Conservation (phyloP, 2,329 filamentous ascomycete species). For the Penicillium sclerotiorum region DNA sequence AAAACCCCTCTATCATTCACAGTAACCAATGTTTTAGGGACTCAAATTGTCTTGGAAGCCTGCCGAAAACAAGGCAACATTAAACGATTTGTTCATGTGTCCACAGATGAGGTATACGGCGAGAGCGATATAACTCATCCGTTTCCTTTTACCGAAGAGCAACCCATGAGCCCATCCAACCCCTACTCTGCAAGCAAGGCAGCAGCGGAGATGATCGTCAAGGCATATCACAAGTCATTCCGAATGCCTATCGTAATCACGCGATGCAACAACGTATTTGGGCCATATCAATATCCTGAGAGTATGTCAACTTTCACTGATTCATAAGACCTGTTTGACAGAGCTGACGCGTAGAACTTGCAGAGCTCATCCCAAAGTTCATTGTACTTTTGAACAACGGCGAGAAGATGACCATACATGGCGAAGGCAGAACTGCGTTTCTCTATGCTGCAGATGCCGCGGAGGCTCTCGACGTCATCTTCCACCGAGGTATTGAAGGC, state of each 20-base stretch:
- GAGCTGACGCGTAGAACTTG: conserved; percentile 52
- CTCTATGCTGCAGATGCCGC: conserved; percentile 78
- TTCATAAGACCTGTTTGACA: too few species aligned
- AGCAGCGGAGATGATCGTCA: conserved; percentile 82
- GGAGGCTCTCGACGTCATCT: conserved; percentile 80
- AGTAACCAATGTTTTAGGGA: conserved; percentile 79
- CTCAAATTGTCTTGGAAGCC: conserved; percentile 78
- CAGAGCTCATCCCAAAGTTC: conserved; percentile 50
- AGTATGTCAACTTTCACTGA: conserved; percentile 57
- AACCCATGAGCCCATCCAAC: conserved; percentile 76
- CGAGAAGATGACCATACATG: conserved; percentile 62
- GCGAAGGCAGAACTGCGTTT: conserved; percentile 74
- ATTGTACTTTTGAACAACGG: conserved; percentile 39
- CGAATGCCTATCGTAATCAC: conserved; percentile 79
- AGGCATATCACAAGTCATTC: conserved; percentile 83
- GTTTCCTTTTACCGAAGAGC: conserved; percentile 56
- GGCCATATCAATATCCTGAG: conserved; percentile 80
- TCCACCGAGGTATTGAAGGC: conserved; percentile 73
- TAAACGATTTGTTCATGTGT: conserved; percentile 77
- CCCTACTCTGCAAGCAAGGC: conserved; percentile 81
- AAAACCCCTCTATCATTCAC: conserved; percentile 82
- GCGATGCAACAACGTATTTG: conserved; percentile 82
- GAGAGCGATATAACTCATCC: conserved; percentile 59
- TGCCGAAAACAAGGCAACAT: conserved; percentile 68
- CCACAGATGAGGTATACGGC: conserved; percentile 84